Evolutionary conservation across 2,329 filamentous ascomycete genomes (phyloP).

Genomic region (Aspergillus ochraceus): DNA sequence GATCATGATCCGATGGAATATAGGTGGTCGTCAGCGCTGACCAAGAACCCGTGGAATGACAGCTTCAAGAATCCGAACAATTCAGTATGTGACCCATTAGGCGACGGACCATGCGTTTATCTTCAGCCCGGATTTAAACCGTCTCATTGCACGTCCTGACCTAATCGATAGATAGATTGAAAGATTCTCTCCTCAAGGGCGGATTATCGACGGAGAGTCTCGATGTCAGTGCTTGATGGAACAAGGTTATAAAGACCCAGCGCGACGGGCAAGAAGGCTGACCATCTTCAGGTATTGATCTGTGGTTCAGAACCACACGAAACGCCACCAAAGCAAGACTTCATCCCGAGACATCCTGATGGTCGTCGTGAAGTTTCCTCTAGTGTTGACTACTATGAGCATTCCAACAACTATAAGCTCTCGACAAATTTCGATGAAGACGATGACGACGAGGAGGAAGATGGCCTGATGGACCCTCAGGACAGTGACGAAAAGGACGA

Average conservation of each 20-base stretch:
- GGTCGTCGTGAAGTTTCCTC: neutral
- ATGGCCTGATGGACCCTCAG: conserved; percentile 21
- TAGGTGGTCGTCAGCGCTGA: neutral
- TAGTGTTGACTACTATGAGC: neutral
- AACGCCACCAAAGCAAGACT: neutral
- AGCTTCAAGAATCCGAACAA: conserved; percentile 20
- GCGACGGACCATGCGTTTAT: neutral
- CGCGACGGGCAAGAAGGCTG: conserved; percentile 2
- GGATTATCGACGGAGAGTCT: conserved; percentile 53
- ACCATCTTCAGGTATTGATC: conserved; percentile 23
- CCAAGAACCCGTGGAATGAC: neutral
- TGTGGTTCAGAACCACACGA: conserved; percentile 10
- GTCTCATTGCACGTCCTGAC: conserved; percentile 2
- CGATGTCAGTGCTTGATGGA: conserved; percentile 35
- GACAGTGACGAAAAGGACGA: conserved; percentile 28
- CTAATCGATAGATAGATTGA: conserved; percentile 44
- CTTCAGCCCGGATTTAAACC: neutral
- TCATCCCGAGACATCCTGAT: neutral
- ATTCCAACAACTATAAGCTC: neutral
- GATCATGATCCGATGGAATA: neutral
- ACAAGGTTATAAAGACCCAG: neutral
- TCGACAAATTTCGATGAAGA: conserved; percentile 3
- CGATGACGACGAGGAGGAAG: conserved; percentile 22
- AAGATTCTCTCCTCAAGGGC: conserved; percentile 50
- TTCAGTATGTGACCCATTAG: conserved; percentile 13